A percentile compares a stretch with the other conserved stretches of the same genome.
Evolutionary conservation across 257 asterid species (phyloP).

Genomic region (Nicotiana attenuata): DNA sequence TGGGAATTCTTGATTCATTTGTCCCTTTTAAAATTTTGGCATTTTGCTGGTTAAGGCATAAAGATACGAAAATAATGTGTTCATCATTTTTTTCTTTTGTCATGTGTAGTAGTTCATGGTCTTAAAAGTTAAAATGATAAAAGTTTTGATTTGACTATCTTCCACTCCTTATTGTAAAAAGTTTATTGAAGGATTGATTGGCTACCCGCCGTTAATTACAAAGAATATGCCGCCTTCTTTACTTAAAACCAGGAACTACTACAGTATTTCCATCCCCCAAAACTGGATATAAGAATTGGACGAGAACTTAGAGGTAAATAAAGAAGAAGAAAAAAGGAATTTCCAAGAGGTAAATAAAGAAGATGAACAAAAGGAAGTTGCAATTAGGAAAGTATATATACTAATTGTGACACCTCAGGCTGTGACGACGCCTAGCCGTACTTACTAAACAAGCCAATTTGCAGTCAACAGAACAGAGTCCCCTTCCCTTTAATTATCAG

Average conservation of each 20-base stretch:
- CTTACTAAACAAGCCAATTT: too few relatives aligned
- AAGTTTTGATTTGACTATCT: slow-evolving; percentile 33
- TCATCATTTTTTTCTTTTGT: slow-evolving; percentile 24
- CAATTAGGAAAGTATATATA: too few relatives aligned
- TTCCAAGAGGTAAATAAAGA: neutral
- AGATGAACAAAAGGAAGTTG: too few relatives aligned
- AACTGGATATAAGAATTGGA: neutral
- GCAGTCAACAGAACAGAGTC: too few relatives aligned
- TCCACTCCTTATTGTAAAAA: neutral
- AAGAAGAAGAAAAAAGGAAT: neutral
- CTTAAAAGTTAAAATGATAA: slow-evolving; percentile 10
- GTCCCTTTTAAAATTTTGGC: neutral
- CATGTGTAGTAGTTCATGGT: slow-evolving; percentile 19
- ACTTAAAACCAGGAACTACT: neutral
- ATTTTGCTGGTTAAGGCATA: slow-evolving; percentile 2
- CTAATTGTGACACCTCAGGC: too few relatives aligned
- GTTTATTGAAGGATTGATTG: neutral
- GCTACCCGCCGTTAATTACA: slow-evolving; percentile 1
- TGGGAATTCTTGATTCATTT: neutral
- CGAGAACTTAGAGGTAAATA: neutral
- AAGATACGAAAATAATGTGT: slow-evolving; percentile 31
- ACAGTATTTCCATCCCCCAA: neutral
- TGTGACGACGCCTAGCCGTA: too few relatives aligned
- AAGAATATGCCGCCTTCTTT: neutral
- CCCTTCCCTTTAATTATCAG: too few relatives aligned